Evolutionary conservation across 805 yeast genomes (phyloP), one percentile per base, ranked within the genome.

Genomic region (Isabelozyma pseudorhagii): DNA sequence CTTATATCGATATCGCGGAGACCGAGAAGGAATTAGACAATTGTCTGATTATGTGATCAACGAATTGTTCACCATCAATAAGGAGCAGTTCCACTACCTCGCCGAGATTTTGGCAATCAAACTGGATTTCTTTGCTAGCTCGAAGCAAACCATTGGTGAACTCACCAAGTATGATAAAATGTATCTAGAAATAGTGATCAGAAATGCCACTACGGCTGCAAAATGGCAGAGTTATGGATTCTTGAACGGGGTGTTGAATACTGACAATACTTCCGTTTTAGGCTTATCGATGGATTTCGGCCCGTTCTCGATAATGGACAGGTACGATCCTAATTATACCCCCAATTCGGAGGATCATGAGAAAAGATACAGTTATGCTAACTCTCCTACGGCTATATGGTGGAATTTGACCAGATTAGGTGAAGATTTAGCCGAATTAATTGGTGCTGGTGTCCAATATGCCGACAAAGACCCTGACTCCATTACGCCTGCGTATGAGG

Each of bases 201-300:
- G 89, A 39, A 92, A 91, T 63, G 96, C 97, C 0, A 66, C 71
- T 45, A 79, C 87, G 14, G 85, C 88, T 1, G 97, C 96, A 2
- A 74, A 79, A 55, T 89, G 96, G 89, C 97, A 93, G 63, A 79
- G 87, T 0, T 93, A 91, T 67, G 98, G 97, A 3, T 92, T 93
- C 60, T 66, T 92, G 56, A 94, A 93, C 61, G 99, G 99, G 11
- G 98, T 94, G 4, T 72, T 94, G 49, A 93, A 93, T 64, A 92
- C 98, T 0, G 99, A 93, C 62, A 93, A 93, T 62, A 89, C 97
- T 0, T 89, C 97, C 0, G 77, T 93, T n/a, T 61, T 86, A 42
- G 99, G 99, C 0, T 71, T 91, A 9, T 81, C 96, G 0, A 80
- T 94, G 67, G 99, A 93, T 67, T 94, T 86, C 66, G 99, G 98